Evolutionary conservation across 140 eudicot species (phyloP).

Genomic region (Cichorium intybus): DNA sequence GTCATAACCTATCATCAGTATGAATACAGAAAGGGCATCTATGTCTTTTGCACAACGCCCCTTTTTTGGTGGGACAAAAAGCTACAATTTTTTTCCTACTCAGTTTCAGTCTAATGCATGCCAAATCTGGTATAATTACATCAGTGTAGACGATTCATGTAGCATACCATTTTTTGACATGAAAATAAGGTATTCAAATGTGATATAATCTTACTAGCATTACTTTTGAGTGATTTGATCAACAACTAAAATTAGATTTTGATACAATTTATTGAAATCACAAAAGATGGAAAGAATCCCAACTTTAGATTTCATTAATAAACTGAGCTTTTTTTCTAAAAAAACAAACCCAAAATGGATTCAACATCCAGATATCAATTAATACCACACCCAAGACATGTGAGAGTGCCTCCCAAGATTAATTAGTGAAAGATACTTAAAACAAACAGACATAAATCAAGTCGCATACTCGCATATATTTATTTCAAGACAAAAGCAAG

Average conservation of each 20-base stretch:
- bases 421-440: not conserved
- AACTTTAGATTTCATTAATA: not conserved
- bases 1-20: not conserved
- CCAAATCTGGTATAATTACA: no score
- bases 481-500: slow-evolving; percentile 10
- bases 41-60: not conserved
- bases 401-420: slow-evolving; percentile 14
- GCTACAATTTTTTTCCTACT: not conserved
- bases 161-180: not conserved
- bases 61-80: not conserved
- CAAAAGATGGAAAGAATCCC: not conserved
- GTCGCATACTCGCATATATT: no score
- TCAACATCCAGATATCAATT: not conserved
- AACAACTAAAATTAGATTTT: not conserved
- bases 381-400: slow-evolving; percentile 4
- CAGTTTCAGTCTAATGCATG: no score
- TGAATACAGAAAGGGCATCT: slow-evolving; percentile 11
- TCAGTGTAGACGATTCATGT: not conserved
- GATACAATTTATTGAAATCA: not conserved
- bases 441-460: slow-evolving; percentile 5
- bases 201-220: no score
- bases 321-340: not conserved
- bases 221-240: not conserved
- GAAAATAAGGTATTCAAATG: not conserved
- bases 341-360: slow-evolving; percentile 1